Percentiles rank a stretch among this genome's conserved stretches.
phyloP scores from a whole-genome alignment of 306 rosid genomes.

The Inga leiocalycina region DNA sequence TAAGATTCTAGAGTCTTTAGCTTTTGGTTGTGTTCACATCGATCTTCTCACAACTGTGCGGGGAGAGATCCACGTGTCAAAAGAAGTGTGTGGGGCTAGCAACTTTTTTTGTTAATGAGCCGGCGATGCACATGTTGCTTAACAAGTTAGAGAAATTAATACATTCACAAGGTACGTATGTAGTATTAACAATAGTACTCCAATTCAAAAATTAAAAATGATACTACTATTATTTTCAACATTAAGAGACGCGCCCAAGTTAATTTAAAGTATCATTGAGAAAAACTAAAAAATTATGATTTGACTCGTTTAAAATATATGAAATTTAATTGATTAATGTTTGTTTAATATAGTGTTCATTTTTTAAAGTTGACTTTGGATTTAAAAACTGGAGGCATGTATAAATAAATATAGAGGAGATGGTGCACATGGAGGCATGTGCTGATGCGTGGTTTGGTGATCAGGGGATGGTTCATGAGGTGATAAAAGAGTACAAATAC shows the following conservation, averaged over 20 bases:
- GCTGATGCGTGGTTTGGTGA: background rate
- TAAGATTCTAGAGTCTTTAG: background rate
- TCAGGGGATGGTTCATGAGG: background rate
- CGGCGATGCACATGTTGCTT: conserved; percentile 28
- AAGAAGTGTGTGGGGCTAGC: conserved; percentile 9
- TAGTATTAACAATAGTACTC: background rate
- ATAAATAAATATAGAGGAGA: background rate
- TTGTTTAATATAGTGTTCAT: background rate
- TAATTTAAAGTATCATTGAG: background rate
- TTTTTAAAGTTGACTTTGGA: background rate
- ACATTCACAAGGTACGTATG: background rate
- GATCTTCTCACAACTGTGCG: conserved; percentile 34
- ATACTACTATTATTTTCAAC: background rate
- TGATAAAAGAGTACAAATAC: background rate
- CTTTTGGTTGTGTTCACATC: conserved; percentile 1
- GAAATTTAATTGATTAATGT: background rate
- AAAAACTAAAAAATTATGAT: background rate
- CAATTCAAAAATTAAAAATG: background rate
- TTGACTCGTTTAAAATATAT: background rate
- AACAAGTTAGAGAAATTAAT: background rate
- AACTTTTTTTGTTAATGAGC: conserved; percentile 33
- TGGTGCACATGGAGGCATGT: conserved; percentile 25
- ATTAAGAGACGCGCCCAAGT: background rate
- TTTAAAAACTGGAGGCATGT: background rate
- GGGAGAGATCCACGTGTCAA: conserved; percentile 48